phyloP scores from a whole-genome alignment of 148 eudicot genomes.

The Rhododendron simsii region DNA sequence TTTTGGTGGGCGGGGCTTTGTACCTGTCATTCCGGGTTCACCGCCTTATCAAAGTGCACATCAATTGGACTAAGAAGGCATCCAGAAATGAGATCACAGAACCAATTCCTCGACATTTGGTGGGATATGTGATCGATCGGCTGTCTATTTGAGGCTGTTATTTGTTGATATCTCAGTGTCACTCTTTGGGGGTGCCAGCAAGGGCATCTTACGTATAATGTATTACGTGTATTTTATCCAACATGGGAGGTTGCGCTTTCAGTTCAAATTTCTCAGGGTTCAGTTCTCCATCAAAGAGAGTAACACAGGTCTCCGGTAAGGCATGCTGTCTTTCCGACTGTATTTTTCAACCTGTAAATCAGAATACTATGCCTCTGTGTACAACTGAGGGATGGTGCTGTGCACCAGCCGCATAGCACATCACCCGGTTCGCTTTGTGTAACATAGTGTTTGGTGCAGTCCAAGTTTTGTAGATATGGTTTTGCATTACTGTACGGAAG shows the following conservation, averaged over 20 bases:
- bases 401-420: too few relatives aligned
- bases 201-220: background rate
- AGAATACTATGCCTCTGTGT: background rate
- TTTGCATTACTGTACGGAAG: background rate
- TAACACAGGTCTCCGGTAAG: background rate
- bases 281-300: background rate
- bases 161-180: background rate
- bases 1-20: slow-evolving; percentile 90
- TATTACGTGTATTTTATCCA: background rate
- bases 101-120: background rate
- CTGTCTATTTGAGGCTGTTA: background rate
- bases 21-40: slow-evolving; percentile 70
- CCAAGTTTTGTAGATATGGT: background rate
- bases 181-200: background rate
- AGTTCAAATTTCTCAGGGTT: background rate
- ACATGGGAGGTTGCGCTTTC: background rate
- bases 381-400: too few relatives aligned
- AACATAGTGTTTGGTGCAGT: background rate
- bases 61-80: slow-evolving; percentile 1
- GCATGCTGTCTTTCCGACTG: background rate
- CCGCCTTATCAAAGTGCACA: slow-evolving; percentile 51
- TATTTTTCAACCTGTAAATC: background rate
- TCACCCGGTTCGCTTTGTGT: background rate
- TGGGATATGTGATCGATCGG: background rate
- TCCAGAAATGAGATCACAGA: background rate